Base-by-base conservation (phyloP, 768 basidiomycete species). In the Russula lepida region DNA sequence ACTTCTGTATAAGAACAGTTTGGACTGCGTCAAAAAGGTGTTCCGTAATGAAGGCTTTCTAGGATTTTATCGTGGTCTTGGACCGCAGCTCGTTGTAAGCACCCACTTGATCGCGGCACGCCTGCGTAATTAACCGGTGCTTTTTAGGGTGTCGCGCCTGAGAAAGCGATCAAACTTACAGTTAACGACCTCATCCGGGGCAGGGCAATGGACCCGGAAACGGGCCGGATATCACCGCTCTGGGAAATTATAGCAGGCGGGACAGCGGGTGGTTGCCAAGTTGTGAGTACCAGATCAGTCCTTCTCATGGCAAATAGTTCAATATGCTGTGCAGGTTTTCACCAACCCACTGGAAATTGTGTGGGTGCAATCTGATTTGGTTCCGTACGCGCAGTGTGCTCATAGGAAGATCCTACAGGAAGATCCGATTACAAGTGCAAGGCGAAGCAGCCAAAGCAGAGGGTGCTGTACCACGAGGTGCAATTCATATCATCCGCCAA, bases 341-440 rank as follows among this genome's bases (percentile, higher is more conserved):
- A 99, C 97, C 32, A 99, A 98, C 72, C 97, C 97, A 48, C 75
- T 99, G 62, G 93, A 95, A 74, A 95, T 95, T 74, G 90, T 92
- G 91, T 93, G 82, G 63, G 87, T 64, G 21, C 32, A 44, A 35
- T 12, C 37, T 23, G 4, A 9, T 27, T 27, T 44, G 23, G 32
- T 17, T 5, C 41, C 27, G 30, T 54, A 52, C 17, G n/a, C 7
- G 46, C 53, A 30, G 44, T 23, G 32, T 17, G 30, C 47, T 50
- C 46, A 51, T n/a, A 46, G 27, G 52, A 30, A 51, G 12, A 50
- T 28, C 39, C 28, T 65, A 19, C 64, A 93, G 91, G 50, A 93
- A 95, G 81, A 97, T 97, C 68, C 88, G 95, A 46, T 76, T 95
- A 32, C 94, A 97, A 70, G 75, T 97, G n/a, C 94, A 95, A 72